Percentiles rank a stretch among this genome's conserved stretches.
These are phyloP conservation scores for Penicillium crustosum DNA, from an alignment of 2,329 filamentous ascomycete species.

Conservation along the genomic window DNA sequence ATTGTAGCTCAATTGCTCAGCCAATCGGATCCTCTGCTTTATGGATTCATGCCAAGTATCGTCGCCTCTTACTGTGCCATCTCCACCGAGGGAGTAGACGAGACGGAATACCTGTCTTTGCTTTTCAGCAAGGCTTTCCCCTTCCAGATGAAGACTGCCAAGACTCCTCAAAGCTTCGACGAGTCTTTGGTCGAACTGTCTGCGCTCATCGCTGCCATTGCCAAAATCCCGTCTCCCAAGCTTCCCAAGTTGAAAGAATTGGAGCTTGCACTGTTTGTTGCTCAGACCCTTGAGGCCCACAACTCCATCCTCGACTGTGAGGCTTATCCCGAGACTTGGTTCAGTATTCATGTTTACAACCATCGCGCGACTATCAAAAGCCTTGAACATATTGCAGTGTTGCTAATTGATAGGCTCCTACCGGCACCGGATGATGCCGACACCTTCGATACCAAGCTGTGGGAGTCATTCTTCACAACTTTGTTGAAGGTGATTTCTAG, in stretches of 20 bases:
- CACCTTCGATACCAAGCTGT: constrained; percentile 86
- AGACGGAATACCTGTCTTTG: constrained; percentile 68
- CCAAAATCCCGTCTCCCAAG: constrained; percentile 71
- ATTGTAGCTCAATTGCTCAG: constrained; percentile 84
- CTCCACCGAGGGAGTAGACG: constrained; percentile 61
- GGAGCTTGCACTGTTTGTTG: constrained; percentile 71
- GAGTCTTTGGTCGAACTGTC: constrained; percentile 87
- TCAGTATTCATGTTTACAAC: constrained; percentile 90
- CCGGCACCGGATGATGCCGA: constrained; percentile 90
- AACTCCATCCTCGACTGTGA: constrained; percentile 87
- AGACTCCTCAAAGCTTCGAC: constrained; percentile 66
- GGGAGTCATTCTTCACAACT: constrained; percentile 90
- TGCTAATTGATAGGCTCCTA: constrained; percentile 79
- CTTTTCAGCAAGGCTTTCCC: constrained; percentile 89
- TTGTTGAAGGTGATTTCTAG: constrained; percentile 87
- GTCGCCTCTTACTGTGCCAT: constrained; percentile 85
- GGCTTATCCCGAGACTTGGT: constrained; percentile 84
- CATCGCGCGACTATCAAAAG: constrained; percentile 86
- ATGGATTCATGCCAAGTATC: constrained; percentile 86
- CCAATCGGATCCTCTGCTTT: constrained; percentile 75
- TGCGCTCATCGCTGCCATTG: constrained; percentile 78
- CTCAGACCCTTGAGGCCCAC: constrained; percentile 78
- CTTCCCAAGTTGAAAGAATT: constrained; percentile 74
- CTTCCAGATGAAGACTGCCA: constrained; percentile 72
- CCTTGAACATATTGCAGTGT: constrained; percentile 75